phyloP scores from a whole-genome alignment of 176 grass and related monocot genomes.

The Chrysopogon serrulatus region DNA sequence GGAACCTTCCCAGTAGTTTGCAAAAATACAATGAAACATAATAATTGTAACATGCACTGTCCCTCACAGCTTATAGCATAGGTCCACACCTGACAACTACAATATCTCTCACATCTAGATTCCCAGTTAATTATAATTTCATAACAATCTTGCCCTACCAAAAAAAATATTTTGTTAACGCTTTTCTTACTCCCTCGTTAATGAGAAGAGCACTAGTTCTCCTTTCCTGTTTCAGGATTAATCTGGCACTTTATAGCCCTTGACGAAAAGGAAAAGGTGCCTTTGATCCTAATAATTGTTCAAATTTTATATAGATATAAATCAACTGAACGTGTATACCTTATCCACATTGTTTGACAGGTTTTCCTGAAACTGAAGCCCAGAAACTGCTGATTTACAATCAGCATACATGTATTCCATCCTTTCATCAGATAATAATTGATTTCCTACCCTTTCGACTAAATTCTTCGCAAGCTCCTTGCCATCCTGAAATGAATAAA shows the following conservation, averaged over 20 bases:
- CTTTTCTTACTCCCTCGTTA: background rate
- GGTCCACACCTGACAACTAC: background rate
- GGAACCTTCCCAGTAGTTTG: background rate
- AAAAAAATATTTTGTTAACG: background rate
- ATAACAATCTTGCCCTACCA: background rate
- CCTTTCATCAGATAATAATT: conserved; percentile 6
- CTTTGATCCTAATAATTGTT: background rate
- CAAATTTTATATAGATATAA: too few species aligned
- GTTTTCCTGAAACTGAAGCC: background rate
- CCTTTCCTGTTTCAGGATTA: background rate
- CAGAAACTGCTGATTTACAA: background rate
- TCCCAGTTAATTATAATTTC: background rate
- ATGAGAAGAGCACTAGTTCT: background rate
- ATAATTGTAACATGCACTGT: background rate
- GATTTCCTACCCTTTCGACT: background rate
- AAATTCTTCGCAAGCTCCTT: conserved; percentile 23
- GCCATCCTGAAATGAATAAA: conserved; percentile 20
- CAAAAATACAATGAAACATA: background rate
- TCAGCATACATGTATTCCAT: background rate
- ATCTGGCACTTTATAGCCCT: background rate
- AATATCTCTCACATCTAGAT: background rate
- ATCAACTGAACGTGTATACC: conserved; percentile 21
- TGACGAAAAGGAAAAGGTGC: background rate
- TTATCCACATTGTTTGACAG: conserved; percentile 8
- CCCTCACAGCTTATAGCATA: background rate